Conservation (phyloP, 495 filamentous ascomycete genomes). For the Hypoxylon trugodes region DNA sequence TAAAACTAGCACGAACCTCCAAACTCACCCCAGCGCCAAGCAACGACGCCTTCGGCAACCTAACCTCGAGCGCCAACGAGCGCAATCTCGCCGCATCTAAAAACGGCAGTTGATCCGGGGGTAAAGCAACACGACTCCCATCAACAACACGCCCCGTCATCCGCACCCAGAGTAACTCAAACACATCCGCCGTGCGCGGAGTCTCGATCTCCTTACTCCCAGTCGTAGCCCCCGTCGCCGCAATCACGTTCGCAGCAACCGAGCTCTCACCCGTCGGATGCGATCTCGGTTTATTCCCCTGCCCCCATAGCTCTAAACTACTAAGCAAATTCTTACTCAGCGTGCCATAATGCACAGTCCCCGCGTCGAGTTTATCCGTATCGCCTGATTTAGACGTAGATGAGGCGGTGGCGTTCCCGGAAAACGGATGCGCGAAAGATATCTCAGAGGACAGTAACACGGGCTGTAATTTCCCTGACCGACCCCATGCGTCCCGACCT, state of each 20-base stretch:
- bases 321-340: constrained; percentile 62
- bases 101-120: constrained; percentile 43
- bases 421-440: constrained; percentile 56
- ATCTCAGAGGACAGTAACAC: constrained; percentile 60
- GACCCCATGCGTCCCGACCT: constrained; percentile 66
- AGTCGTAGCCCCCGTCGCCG: neutral
- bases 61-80: constrained; percentile 50
- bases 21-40: constrained; percentile 58
- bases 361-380: constrained; percentile 51
- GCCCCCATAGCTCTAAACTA: constrained; percentile 39
- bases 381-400: constrained; percentile 54
- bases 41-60: constrained; percentile 62
- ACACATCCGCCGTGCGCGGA: constrained; percentile 34
- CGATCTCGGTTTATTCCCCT: neutral
- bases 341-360: constrained; percentile 69
- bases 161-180: constrained; percentile 45
- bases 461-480: constrained; percentile 59
- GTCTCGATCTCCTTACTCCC: neutral
- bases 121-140: constrained; percentile 39
- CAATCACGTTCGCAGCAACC: neutral
- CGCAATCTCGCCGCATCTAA: constrained; percentile 41
- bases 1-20: constrained; percentile 48
- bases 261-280: neutral
- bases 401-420: constrained; percentile 47
- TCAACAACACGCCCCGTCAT: constrained; percentile 43